phyloP scores from a whole-genome alignment of 345 rosid species.

The Hibiscus mutabilis region DNA sequence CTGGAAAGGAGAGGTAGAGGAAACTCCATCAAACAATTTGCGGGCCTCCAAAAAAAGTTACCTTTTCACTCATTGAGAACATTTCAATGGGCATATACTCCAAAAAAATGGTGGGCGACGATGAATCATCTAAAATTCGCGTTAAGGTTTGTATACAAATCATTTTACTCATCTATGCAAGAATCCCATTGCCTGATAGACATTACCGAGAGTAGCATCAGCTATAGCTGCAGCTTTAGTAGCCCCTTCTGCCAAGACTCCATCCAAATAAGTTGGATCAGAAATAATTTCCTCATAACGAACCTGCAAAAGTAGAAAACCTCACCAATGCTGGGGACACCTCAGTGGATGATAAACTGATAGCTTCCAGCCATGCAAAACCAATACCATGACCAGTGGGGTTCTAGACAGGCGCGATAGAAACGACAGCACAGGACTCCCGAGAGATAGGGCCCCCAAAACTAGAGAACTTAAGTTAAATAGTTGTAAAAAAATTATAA shows the following conservation, averaged over 20 bases:
- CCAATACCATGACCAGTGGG: neutral
- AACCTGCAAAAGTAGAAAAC: constrained; percentile 32
- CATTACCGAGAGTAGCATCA: constrained; percentile 49
- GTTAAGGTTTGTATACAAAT: constrained; percentile 13
- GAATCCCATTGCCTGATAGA: constrained; percentile 83
- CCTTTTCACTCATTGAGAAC: neutral
- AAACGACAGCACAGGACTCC: too few relatives aligned
- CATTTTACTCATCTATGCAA: constrained; percentile 34
- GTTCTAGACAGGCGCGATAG: too few relatives aligned
- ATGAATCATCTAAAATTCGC: constrained; percentile 13
- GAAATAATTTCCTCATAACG: constrained; percentile 62
- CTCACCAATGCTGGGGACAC: constrained; percentile 11
- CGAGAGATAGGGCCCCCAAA: too few relatives aligned
- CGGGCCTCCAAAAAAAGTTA: constrained; percentile 12
- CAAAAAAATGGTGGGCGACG: constrained; percentile 20
- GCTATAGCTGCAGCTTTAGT: constrained; percentile 58
- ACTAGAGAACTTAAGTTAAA: too few relatives aligned
- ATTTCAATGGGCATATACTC: constrained; percentile 11
- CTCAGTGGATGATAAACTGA: constrained; percentile 1
- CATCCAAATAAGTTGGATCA: constrained; percentile 56
- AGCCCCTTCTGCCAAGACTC: constrained; percentile 57
- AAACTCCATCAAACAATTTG: constrained; percentile 18
- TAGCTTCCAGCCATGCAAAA: neutral
- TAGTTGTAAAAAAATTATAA: too few relatives aligned
- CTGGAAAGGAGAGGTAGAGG: constrained; percentile 9